Evolutionary conservation across 2,329 filamentous ascomycete species (phyloP).

Genomic region (Alternaria dauci): DNA sequence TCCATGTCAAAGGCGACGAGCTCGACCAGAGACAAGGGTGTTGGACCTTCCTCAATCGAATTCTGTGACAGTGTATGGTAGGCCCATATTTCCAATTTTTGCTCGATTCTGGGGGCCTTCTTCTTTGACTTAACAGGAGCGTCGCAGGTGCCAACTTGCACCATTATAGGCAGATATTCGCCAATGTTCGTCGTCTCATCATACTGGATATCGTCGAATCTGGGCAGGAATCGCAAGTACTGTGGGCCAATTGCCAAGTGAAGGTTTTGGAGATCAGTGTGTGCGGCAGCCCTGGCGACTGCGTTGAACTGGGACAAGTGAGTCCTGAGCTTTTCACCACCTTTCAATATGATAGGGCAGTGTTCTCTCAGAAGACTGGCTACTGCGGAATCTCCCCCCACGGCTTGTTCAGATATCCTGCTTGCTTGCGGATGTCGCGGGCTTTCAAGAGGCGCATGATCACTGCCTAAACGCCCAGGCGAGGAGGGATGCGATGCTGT

Average conservation of each 20-base stretch:
- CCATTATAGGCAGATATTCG: background rate
- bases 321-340: background rate
- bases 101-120: background rate
- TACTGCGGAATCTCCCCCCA: too few species aligned
- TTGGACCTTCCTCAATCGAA: background rate
- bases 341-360: background rate
- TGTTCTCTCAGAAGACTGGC: background rate
- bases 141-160: background rate
- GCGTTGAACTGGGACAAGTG: background rate
- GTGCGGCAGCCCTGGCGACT: background rate
- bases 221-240: background rate
- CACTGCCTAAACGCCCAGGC: background rate
- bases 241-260: background rate
- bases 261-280: background rate
- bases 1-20: background rate
- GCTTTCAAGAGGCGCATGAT: too few species aligned
- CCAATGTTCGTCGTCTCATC: background rate
- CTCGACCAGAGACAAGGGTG: background rate
- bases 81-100: background rate
- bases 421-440: background rate
- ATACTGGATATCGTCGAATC: background rate
- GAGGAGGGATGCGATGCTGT: background rate
- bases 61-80: background rate
- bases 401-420: background rate
- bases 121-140: background rate